phyloP scores from a whole-genome alignment of 176 grass and related monocot genomes.

The Ananas comosus region DNA sequence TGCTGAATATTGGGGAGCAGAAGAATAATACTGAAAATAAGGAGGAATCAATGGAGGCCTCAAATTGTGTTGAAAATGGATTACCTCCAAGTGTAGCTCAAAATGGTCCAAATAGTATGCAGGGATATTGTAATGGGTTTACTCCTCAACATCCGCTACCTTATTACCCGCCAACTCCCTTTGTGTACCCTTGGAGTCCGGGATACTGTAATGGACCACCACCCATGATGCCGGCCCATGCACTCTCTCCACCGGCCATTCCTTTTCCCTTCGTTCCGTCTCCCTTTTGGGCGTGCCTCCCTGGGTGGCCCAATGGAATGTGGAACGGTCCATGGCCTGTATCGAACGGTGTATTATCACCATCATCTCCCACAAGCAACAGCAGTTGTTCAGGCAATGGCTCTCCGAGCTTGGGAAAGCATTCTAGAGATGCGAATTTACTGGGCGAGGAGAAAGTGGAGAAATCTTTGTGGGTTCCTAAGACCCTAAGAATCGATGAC shows the following conservation, averaged over 20 bases:
- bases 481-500: constrained; percentile 83
- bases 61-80: constrained; percentile 14
- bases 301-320: constrained; percentile 40
- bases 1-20: constrained; percentile 63
- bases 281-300: constrained; percentile 50
- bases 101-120: constrained; percentile 25
- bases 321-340: constrained; percentile 40
- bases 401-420: constrained; percentile 71
- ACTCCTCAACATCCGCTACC: constrained; percentile 33
- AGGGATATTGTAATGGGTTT: constrained; percentile 44
- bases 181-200: constrained; percentile 65
- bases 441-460: constrained; percentile 45
- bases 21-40: constrained; percentile 26
- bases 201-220: constrained; percentile 36
- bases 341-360: constrained; percentile 30
- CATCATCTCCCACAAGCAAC: constrained; percentile 53
- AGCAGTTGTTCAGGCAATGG: constrained; percentile 57
- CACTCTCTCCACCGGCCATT: constrained; percentile 36
- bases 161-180: constrained; percentile 60
- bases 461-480: constrained; percentile 81
- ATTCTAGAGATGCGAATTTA: constrained; percentile 52
- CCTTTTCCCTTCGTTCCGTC: constrained; percentile 80
- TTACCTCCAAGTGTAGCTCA: constrained; percentile 19
- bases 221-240: constrained; percentile 33
- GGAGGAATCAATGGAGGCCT: constrained; percentile 35